phyloP scores from a whole-genome alignment of 202 grass and related monocot genomes.

The Saccharum hybrid region DNA sequence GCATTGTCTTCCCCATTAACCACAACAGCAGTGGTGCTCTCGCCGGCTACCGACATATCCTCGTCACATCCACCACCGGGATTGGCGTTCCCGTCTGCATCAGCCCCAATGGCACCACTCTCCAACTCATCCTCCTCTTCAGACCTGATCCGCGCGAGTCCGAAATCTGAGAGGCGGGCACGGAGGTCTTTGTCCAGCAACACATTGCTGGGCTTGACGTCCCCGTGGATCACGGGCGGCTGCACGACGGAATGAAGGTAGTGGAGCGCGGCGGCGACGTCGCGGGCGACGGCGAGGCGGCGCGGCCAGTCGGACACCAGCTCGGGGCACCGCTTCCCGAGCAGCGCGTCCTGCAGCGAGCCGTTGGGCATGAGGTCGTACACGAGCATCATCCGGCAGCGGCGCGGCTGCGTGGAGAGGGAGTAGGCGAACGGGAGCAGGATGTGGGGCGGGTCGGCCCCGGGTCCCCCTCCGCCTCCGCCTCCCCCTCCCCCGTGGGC shows the following conservation, averaged over 20 bases:
- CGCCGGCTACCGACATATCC: slow-evolving; percentile 48
- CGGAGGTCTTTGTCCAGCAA: slow-evolving; percentile 73
- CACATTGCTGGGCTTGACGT: slow-evolving; percentile 97
- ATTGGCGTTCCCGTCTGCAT: slow-evolving; percentile 19
- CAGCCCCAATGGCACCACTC: slow-evolving; percentile 40
- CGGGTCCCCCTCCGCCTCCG: not conserved
- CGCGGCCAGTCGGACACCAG: slow-evolving; percentile 66
- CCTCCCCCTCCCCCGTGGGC: not conserved
- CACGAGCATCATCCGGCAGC: slow-evolving; percentile 77
- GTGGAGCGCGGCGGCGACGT: slow-evolving; percentile 79
- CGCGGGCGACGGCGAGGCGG: slow-evolving; percentile 69
- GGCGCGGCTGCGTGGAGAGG: slow-evolving; percentile 54
- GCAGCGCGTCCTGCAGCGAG: slow-evolving; percentile 91
- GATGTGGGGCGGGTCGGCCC: slow-evolving; percentile 27
- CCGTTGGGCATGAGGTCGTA: slow-evolving; percentile 99
- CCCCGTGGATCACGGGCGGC: slow-evolving; percentile 87
- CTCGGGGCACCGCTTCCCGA: slow-evolving; percentile 70
- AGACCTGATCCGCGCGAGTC: slow-evolving; percentile 73
- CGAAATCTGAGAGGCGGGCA: slow-evolving; percentile 91
- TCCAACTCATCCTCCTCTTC: slow-evolving; percentile 56
- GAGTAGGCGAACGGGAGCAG: slow-evolving; percentile 69
- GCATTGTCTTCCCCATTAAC: slow-evolving; percentile 70
- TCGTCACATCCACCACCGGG: slow-evolving; percentile 49
- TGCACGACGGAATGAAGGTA: slow-evolving; percentile 82
- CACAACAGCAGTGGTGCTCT: slow-evolving; percentile 30